Evolutionary conservation across 768 basidiomycete species (phyloP).

Genomic region (Tubosaeta sp.): DNA sequence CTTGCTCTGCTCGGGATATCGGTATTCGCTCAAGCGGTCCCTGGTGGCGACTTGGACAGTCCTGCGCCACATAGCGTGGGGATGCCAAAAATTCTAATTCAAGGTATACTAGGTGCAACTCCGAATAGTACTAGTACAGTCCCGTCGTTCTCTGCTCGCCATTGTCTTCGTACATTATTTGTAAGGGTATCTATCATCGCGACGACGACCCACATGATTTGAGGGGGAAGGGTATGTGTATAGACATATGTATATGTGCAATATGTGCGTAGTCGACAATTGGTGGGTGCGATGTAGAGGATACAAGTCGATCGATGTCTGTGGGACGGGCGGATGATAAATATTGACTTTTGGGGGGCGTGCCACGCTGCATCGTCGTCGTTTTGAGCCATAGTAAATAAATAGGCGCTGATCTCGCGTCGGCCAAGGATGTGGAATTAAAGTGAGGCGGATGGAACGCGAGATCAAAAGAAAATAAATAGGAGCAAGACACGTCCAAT

Average conservation of each 20-base stretch:
- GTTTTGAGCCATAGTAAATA: slow-evolving; percentile 29
- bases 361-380: slow-evolving; percentile 23
- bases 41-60: slow-evolving; percentile 22
- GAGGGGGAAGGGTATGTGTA: slow-evolving; percentile 15
- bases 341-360: slow-evolving; percentile 21
- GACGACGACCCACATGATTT: slow-evolving; percentile 22
- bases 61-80: slow-evolving; percentile 1
- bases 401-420: slow-evolving; percentile 28
- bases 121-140: slow-evolving; percentile 32
- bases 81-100: slow-evolving; percentile 33
- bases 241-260: slow-evolving; percentile 26
- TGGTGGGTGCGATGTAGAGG: slow-evolving; percentile 22
- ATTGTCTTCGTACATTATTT: slow-evolving; percentile 26
- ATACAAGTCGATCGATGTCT: slow-evolving; percentile 24
- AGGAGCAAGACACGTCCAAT: slow-evolving; percentile 17
- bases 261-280: slow-evolving; percentile 28
- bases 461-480: slow-evolving; percentile 29
- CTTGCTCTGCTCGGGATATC: slow-evolving; percentile 8
- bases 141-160: slow-evolving; percentile 26
- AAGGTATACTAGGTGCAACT: slow-evolving; percentile 33
- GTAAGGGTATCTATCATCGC: slow-evolving; percentile 32
- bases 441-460: slow-evolving; percentile 10
- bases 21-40: slow-evolving; percentile 17
- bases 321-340: slow-evolving; percentile 20
- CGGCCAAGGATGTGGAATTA: slow-evolving; percentile 11